Percentiles rank a stretch among this genome's conserved stretches.
Conservation (phyloP, 176 grass and related monocot species). For the Metroxylon sagu region DNA sequence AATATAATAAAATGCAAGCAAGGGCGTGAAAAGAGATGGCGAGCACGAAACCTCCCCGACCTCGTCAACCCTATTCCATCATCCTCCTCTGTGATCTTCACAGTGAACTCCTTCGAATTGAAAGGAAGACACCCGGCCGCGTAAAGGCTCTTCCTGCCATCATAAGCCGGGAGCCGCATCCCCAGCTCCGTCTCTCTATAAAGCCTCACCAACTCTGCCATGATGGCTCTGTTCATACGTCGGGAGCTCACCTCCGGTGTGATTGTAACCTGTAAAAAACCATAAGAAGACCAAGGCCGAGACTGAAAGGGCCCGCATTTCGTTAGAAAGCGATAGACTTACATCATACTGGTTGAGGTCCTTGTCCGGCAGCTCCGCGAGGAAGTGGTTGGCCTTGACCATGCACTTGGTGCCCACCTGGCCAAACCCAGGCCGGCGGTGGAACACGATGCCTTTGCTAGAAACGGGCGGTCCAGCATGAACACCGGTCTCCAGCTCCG, state of each 20-base stretch:
- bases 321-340: neutral
- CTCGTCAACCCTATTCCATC: neutral
- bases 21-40: neutral
- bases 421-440: conserved; percentile 33
- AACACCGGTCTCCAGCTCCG: neutral
- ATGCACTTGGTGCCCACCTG: neutral
- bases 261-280: conserved; percentile 37
- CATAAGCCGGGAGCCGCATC: conserved; percentile 37
- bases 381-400: conserved; percentile 63
- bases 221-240: conserved; percentile 22
- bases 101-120: conserved; percentile 22
- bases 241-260: conserved; percentile 16
- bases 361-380: conserved; percentile 43
- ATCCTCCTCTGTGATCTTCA: conserved; percentile 15
- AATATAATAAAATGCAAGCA: neutral
- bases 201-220: conserved; percentile 30
- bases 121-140: conserved; percentile 48
- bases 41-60: neutral
- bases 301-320: neutral
- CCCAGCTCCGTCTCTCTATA: conserved; percentile 26
- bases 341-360: conserved; percentile 58
- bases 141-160: conserved; percentile 47
- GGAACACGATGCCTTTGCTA: conserved; percentile 11
- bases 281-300: neutral
- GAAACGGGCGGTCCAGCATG: conserved; percentile 9